A percentile compares a stretch with the other conserved stretches of the same genome.
Evolutionary conservation across 495 filamentous ascomycete genomes (phyloP).

Genomic region (Neurospora tetrasperma): DNA sequence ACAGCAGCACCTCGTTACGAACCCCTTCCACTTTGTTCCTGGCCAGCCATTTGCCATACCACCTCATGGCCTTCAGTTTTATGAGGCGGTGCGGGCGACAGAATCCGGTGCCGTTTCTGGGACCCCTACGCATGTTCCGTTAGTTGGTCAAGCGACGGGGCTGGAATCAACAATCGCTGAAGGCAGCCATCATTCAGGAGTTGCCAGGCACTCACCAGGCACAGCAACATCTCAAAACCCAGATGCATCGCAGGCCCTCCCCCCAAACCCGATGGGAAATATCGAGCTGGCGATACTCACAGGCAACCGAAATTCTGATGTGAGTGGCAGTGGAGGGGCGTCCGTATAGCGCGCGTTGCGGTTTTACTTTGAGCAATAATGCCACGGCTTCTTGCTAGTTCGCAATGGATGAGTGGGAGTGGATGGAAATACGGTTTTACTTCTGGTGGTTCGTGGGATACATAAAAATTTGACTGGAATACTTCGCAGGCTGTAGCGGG

Average conservation of each 20-base stretch:
- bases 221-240: neutral
- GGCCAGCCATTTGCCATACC: slow-evolving; percentile 9
- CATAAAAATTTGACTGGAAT: neutral
- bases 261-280: neutral
- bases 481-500: neutral
- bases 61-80: slow-evolving; percentile 1
- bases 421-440: neutral
- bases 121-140: neutral
- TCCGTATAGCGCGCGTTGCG: neutral
- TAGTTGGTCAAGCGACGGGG: neutral
- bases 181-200: neutral
- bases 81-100: neutral
- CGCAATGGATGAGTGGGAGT: neutral
- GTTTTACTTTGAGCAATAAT: neutral
- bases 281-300: neutral
- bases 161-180: neutral
- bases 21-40: slow-evolving; percentile 12
- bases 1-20: neutral
- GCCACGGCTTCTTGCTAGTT: neutral
- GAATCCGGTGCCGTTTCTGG: neutral
- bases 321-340: neutral
- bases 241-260: neutral
- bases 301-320: neutral
- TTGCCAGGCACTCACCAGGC: neutral
- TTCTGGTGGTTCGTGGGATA: neutral